phyloP scores from a whole-genome alignment of 305 asterid species.

The Galium porrigens region DNA sequence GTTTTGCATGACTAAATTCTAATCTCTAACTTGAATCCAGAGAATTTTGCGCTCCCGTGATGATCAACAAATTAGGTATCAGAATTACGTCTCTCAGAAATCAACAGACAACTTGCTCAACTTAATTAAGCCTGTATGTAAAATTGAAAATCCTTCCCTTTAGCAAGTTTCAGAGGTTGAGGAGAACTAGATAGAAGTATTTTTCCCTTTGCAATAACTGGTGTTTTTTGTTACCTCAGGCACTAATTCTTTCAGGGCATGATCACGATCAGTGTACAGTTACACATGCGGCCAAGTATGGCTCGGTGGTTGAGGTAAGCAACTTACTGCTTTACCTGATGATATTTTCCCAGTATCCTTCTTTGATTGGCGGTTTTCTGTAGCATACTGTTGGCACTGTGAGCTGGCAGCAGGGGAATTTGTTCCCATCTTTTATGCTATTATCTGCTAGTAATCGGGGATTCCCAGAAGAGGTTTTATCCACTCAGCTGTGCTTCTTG shows the following conservation, averaged over 20 bases:
- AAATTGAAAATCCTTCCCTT: constrained; percentile 15
- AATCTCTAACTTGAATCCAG: constrained; percentile 29
- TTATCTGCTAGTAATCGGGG: constrained; percentile 52
- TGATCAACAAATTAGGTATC: constrained; percentile 64
- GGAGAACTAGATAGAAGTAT: not conserved
- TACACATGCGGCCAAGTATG: constrained; percentile 39
- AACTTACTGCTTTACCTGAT: constrained; percentile 1
- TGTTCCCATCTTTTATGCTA: constrained; percentile 88
- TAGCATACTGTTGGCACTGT: constrained; percentile 95
- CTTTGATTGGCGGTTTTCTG: constrained; percentile 28
- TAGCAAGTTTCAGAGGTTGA: constrained; percentile 13
- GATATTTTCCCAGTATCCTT: constrained; percentile 3
- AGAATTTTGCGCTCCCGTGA: constrained; percentile 38
- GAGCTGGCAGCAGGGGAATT: constrained; percentile 97
- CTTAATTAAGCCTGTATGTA: constrained; percentile 61
- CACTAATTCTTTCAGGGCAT: constrained; percentile 78
- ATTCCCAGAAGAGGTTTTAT: constrained; percentile 28
- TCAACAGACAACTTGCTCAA: constrained; percentile 47
- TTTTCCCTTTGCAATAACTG: constrained; percentile 13
- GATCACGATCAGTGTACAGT: constrained; percentile 94
- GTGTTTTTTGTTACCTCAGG: constrained; percentile 32
- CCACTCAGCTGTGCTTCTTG: constrained; percentile 66
- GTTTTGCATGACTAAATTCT: not conserved
- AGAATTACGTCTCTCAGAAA: constrained; percentile 54
- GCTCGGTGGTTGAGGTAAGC: constrained; percentile 59